Evolutionary conservation across 2,329 filamentous ascomycete genomes (phyloP), one percentile per base, ranked within the genome.

Genomic region (Bipolaris sorokiniana): DNA sequence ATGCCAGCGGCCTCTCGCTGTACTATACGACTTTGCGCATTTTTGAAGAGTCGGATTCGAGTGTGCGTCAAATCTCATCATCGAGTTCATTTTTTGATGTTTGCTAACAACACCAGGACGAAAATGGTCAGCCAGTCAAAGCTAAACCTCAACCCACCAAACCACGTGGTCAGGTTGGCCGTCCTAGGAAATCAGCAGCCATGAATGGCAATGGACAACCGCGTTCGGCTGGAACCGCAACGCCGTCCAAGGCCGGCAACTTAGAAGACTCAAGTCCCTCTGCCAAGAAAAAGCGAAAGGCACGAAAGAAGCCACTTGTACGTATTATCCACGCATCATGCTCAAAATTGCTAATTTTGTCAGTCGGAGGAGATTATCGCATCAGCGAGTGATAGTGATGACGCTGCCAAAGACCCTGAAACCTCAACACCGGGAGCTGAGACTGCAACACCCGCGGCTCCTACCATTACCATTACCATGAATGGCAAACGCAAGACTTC

Each of bases 311-410:
- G 61, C 67, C 65, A 59, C 55, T 69, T 44, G 71, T 72, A 64
- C 47, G 63, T 55, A 48, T 34, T 16, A 1, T 34, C 7, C 22
- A 33, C 28, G 7, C 22, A 33, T 28, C 34, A 5, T n/a, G 44
- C 26, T 31, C 26, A 40, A 31, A 48, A 42, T 5, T 49, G 49
- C 65, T 67, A 48, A 71, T 41, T 38, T 16, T 31, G 37, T 33
- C 51, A 73, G 71, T 73, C 71, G 15, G 60, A 71, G 48, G 69
- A 72, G 52, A 57, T 73, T 11, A 63, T 73, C n/a, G 69, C 62
- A 38, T 70, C 66, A 51, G 69, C 71, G n/a, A 62, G 59, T 50
- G 67, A 69, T 47, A 66, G 58, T 22, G 56, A 44, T 57, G 68
- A 72, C 20, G 56, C 65, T 26, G 47, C 49, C 7, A 62, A 69